These are phyloP conservation scores for Cucurbita maxima DNA, from an alignment of 306 rosid genomes.

Conservation along the genomic window DNA sequence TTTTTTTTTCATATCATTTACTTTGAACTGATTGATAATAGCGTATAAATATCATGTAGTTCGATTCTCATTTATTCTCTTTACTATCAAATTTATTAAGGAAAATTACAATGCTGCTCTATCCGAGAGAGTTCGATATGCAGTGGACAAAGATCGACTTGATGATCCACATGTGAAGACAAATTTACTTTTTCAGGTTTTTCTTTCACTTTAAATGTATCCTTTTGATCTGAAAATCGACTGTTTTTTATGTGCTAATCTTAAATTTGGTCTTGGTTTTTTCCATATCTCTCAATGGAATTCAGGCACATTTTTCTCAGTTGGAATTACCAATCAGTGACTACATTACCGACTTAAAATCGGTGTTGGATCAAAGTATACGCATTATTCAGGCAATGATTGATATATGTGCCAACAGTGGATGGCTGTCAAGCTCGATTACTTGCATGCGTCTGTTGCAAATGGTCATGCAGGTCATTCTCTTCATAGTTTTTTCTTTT, in stretches of 20 bases:
- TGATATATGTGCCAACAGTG: slow-evolving; percentile 90
- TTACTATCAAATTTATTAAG: slow-evolving; percentile 12
- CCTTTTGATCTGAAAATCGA: slow-evolving; percentile 2
- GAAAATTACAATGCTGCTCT: slow-evolving; percentile 74
- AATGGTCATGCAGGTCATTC: slow-evolving; percentile 89
- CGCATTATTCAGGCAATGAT: slow-evolving; percentile 97
- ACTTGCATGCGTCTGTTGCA: slow-evolving; percentile 92
- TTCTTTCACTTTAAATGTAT: slow-evolving; percentile 16
- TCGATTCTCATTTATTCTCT: not conserved
- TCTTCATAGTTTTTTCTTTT: not conserved
- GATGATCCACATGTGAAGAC: slow-evolving; percentile 92
- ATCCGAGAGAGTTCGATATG: slow-evolving; percentile 60
- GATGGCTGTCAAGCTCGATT: slow-evolving; percentile 85
- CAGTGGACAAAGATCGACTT: slow-evolving; percentile 63
- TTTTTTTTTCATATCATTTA: not conserved
- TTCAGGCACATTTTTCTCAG: slow-evolving; percentile 87
- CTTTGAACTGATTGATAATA: not conserved
- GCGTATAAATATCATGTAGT: not conserved
- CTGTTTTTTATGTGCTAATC: slow-evolving; percentile 3
- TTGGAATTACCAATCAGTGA: slow-evolving; percentile 87
- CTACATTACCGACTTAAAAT: slow-evolving; percentile 82
- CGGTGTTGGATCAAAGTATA: slow-evolving; percentile 92
- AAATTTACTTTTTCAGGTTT: slow-evolving; percentile 83
- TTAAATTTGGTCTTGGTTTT: slow-evolving; percentile 4
- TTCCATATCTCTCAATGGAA: slow-evolving; percentile 9